Base-by-base conservation (phyloP, 2,329 filamentous ascomycete genomes). In the Arthrobotrys musiformis region DNA sequence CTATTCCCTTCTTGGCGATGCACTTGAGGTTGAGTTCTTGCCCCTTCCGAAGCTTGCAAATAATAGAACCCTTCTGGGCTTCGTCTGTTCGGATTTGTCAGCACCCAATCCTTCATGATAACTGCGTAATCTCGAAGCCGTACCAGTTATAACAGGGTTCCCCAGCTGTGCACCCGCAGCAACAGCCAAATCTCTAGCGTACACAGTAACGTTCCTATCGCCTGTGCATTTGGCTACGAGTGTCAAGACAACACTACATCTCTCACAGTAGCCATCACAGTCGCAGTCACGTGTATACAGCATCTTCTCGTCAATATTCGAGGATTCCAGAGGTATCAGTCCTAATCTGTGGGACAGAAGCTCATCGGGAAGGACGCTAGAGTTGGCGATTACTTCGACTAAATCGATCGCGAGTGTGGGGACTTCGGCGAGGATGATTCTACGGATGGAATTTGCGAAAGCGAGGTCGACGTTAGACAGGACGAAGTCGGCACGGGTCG, bases 1-100 rank as follows among this genome's bases (percentile, higher is more conserved):
- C 94, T 79, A 98, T 98, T 0, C 95, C 95, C 87, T 98, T 98
- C 87, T 97, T 97, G 61, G 94, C 95, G 79, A 97, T 92, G 83
- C 94, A 98, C 78, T 89, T 92, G 82, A 99, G 89, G 83, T 93
- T 91, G 77, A 99, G 86, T 84, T 97, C 93, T 85, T 99, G 95
- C 1, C 92, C 93, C 82, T 91, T 91, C 73, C 94, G 88, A 82
- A 99, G 86, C 86, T 98, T 98, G 82, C 92, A 92, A 79, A 99
- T 94, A 80, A 98, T 87, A 50, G 91, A 89, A 0, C 95, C 95
- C 70, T 92, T 89, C 9, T 90, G 90, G 61, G 94, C 92, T 0
- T 91, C 88, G 83, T 99, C 94, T 50, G 88, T 90, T 22, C 15
- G 28, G n/a, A 6, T 81, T 97, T 92, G 73, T 97, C 90, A 0